Conservation (phyloP, 441 rosid species). For the Brassica hybrid region DNA sequence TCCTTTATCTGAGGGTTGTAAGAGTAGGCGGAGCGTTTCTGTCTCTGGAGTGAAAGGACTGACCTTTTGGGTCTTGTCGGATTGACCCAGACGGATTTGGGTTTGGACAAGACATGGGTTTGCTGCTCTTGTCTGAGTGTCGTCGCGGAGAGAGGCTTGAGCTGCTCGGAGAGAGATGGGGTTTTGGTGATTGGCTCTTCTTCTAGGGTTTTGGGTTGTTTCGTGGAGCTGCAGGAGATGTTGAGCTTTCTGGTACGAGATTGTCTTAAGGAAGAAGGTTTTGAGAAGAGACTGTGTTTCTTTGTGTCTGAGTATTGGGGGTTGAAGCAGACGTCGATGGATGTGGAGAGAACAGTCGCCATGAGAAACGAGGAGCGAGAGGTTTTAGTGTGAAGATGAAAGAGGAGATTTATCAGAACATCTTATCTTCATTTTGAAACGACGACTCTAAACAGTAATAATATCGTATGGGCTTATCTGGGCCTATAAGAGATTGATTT, state of each 20-base stretch:
- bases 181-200: slow-evolving; percentile 49
- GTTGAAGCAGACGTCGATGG: slow-evolving; percentile 59
- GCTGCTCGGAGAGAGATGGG: slow-evolving; percentile 87
- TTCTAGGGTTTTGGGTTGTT: slow-evolving; percentile 51
- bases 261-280: slow-evolving; percentile 38
- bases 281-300: slow-evolving; percentile 47
- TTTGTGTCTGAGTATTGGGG: slow-evolving; percentile 50
- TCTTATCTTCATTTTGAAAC: slow-evolving; percentile 52
- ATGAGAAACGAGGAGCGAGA: slow-evolving; percentile 41
- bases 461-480: slow-evolving; percentile 12
- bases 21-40: slow-evolving; percentile 68
- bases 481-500: background rate
- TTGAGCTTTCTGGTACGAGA: slow-evolving; percentile 47
- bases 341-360: slow-evolving; percentile 73
- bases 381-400: slow-evolving; percentile 25
- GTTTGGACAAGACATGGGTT: slow-evolving; percentile 61
- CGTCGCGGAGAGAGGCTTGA: slow-evolving; percentile 73
- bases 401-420: slow-evolving; percentile 43
- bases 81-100: slow-evolving; percentile 91
- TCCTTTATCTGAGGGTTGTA: slow-evolving; percentile 74
- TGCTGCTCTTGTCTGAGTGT: slow-evolving; percentile 57
- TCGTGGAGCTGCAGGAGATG: slow-evolving; percentile 56
- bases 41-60: slow-evolving; percentile 86
- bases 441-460: slow-evolving; percentile 5
- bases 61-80: slow-evolving; percentile 84